Base-by-base conservation (phyloP, 441 rosid genomes). In the Croton laevigatus region DNA sequence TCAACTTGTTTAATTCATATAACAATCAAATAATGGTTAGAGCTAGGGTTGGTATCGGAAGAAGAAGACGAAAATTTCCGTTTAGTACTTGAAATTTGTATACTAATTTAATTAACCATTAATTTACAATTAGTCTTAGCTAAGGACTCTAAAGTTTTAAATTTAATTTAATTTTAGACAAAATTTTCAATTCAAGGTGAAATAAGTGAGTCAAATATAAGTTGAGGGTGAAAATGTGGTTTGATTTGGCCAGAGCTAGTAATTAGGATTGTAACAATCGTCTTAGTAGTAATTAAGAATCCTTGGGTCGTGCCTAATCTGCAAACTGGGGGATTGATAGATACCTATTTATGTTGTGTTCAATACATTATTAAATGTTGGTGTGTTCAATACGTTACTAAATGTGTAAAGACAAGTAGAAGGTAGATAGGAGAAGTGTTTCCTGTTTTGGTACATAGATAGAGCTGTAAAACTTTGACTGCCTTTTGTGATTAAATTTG, bases 391-490 rank as follows among this genome's bases (percentile, higher is more conserved):
- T 4, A 44, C n/a, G 5, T 5, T 3, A 55, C 22, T 55, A 3
- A 53, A 38, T 17, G 13, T 16, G 16, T 45, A 32, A 32, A 34
- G 55, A 55, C 36, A 63, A 22, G n/a, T 6, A 5, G 23, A 5
- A 13, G 52, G 23, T 3, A 16, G 2, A 48, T 20, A 22, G 4
- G 38, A 22, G 55, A n/a, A 6, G n/a, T 4, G n/a, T 13, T 44
- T 75, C 22, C n/a, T 14, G 7, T 4, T 4, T n/a, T 27, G 32
- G 3, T 52, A 16, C 16, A 48, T 3, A 45, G 63, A n/a, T n/a
- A n/a, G n/a, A n/a, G n/a, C 5, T 20, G 72, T 27, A 67, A 71
- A 51, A n/a, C 9, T 60, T 71, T 66, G 79, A 71, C 75, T 38
- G 14, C 3, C 46, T 60, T 8, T 40, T 38, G 2, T 20, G 14